Conservation (phyloP, 2,329 filamentous ascomycete genomes). For the Colletotrichum sp. region DNA sequence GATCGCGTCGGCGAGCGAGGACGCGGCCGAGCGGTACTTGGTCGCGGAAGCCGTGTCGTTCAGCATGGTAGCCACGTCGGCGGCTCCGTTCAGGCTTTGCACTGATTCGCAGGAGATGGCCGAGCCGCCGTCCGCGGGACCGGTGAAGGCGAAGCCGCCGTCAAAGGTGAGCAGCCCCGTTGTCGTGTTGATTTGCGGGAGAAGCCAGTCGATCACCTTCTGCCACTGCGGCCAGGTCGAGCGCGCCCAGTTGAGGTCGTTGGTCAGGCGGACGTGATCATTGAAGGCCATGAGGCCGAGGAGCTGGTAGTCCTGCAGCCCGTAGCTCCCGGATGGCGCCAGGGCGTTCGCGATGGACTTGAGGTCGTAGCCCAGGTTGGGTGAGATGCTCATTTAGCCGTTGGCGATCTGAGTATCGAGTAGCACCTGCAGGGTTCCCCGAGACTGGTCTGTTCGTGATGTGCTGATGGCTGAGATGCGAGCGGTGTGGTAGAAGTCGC, state of each 20-base stretch:
- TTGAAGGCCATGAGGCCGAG: slow-evolving; percentile 20
- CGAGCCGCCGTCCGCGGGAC: slow-evolving; percentile 11
- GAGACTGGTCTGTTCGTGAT: slow-evolving; percentile 34
- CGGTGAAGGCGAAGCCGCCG: slow-evolving; percentile 16
- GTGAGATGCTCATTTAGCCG: slow-evolving; percentile 16
- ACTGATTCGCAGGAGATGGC: slow-evolving; percentile 20
- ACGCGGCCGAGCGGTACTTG: slow-evolving; percentile 17
- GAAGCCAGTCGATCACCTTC: slow-evolving; percentile 7
- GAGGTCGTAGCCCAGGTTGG: slow-evolving; percentile 20
- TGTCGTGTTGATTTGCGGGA: slow-evolving; percentile 10
- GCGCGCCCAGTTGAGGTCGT: slow-evolving; percentile 19
- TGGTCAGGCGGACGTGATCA: slow-evolving; percentile 20
- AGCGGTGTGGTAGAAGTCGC: slow-evolving; percentile 53
- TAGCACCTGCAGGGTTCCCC: slow-evolving; percentile 35
- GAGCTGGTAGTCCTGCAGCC: slow-evolving; percentile 25
- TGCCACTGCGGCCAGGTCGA: slow-evolving; percentile 22
- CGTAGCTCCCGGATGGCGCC: background rate
- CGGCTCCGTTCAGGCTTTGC: slow-evolving; percentile 10
- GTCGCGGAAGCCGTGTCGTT: slow-evolving; percentile 28
- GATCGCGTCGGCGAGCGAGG: slow-evolving; percentile 17
- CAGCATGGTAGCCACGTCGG: slow-evolving; percentile 14
- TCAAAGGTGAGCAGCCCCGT: slow-evolving; percentile 19
- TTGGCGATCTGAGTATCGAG: slow-evolving; percentile 23
- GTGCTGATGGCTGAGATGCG: slow-evolving; percentile 39
- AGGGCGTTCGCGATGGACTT: background rate